phyloP scores from a whole-genome alignment of 148 eudicot genomes.

The Silene latifolia region DNA sequence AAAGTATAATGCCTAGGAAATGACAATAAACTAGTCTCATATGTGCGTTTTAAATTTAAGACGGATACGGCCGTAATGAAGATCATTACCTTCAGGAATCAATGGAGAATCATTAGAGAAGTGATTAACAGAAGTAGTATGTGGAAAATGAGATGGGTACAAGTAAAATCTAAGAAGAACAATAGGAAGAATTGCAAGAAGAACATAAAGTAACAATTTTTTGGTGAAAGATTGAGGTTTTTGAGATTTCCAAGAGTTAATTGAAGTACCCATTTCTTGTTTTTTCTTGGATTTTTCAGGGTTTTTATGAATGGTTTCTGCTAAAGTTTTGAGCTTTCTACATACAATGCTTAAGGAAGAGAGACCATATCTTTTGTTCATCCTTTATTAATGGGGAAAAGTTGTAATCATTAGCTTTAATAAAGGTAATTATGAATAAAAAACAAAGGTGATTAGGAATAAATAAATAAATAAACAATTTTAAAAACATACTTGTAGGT shows the following conservation, averaged over 20 bases:
- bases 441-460: no score
- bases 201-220: conserved; percentile 43
- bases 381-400: neutral
- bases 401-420: neutral
- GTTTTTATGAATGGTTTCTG: neutral
- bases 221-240: conserved; percentile 34
- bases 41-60: no score
- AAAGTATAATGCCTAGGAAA: neutral
- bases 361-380: neutral
- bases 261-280: neutral
- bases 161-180: conserved; percentile 49
- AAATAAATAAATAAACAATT: no score
- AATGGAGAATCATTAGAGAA: conserved; percentile 8
- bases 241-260: conserved; percentile 27
- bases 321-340: no score
- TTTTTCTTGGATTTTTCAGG: neutral
- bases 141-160: conserved; percentile 35
- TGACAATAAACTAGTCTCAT: no score
- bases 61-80: no score
- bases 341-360: neutral
- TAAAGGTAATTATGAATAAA: neutral
- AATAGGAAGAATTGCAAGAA: conserved; percentile 50
- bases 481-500: no score
- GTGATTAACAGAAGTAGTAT: conserved; percentile 21
- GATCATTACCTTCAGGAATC: conserved; percentile 1